Base-by-base conservation (phyloP, 1,139 yeast genomes). In the Wickerhamomyces sp. region DNA sequence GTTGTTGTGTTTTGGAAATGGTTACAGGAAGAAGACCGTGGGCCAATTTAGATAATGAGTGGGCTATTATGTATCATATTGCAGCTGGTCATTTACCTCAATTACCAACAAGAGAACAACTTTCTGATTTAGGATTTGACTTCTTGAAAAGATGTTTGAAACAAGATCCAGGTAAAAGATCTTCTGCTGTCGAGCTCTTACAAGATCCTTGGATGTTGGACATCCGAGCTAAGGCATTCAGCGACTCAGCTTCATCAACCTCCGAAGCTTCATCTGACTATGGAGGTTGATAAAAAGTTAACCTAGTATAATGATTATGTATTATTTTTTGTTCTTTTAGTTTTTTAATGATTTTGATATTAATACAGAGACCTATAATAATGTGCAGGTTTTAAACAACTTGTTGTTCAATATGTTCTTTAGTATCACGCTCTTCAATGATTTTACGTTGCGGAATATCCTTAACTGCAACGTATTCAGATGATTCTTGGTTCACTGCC, bases 1-100 rank as follows among this genome's bases (percentile, higher is more conserved):
- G 94, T 8, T 84, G 94, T 57, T 84, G 89, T 62, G 81, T 83
- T 3, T 61, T 83, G 26, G 92, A 84, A 58, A 84, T 84, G 94
- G 81, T 87, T 3, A 83, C 92, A 0, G 94, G 94, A 14, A 71
- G 84, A 51, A 67, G 92, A 47, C 94, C 94, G 20, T 84, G 94
- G 94, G 87, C 95, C 15, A 86, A 89, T 59, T 69, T 89, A 48
- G 98, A 92, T 58, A 92, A 92, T 56, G 97, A 90, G 59, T 92
- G 95, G 95, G 97, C 97, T 1, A 88, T 92, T 37, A 90, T 92
- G 97, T 92, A 90, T 58, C 97, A 89, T 60, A 92, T 92, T 55
- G 97, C 97, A 1, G 95, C 96, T 1, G 96, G 97, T 1, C 95
- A 88, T 56, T 72, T 80, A 47, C 98, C 98, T 1, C 89, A 78